These are phyloP conservation scores for Triadica sebifera DNA, from an alignment of 345 rosid species.

Conservation along the genomic window DNA sequence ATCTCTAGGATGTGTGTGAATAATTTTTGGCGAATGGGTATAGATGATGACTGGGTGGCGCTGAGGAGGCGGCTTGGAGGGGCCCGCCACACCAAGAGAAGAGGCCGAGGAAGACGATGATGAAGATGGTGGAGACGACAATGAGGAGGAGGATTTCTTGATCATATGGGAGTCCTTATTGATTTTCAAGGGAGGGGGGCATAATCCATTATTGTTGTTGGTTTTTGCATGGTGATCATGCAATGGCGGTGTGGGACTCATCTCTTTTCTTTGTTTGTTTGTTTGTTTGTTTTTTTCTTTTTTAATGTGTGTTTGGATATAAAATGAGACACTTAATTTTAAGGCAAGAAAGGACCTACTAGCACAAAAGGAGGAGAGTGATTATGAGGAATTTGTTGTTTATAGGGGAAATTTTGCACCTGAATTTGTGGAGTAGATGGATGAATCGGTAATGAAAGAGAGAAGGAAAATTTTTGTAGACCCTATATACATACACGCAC, in stretches of 20 bases:
- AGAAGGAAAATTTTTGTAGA: no score
- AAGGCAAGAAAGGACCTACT: not conserved
- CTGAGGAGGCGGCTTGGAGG: slow-evolving; percentile 39
- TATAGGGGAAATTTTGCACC: no score
- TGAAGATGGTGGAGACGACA: not conserved
- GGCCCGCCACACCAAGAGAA: not conserved
- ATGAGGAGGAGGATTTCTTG: slow-evolving; percentile 15
- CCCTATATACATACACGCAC: no score
- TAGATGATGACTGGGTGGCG: slow-evolving; percentile 92
- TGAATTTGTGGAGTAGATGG: no score
- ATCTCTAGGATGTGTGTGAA: slow-evolving; percentile 79
- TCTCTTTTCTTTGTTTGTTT: not conserved
- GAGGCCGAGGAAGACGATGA: slow-evolving; percentile 28
- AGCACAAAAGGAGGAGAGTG: no score
- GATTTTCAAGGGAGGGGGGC: slow-evolving; percentile 14
- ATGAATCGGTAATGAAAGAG: no score
- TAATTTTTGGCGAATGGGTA: slow-evolving; percentile 85
- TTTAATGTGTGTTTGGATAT: not conserved
- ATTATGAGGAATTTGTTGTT: not conserved
- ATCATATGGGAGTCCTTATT: slow-evolving; percentile 15
- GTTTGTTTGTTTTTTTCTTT: no score
- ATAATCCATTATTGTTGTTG: not conserved
- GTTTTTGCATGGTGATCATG: slow-evolving; percentile 11
- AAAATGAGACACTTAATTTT: not conserved
- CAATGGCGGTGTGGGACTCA: slow-evolving; percentile 7